Conservation (phyloP, 371 early-diverging fungal species). For the Ordospora colligata region DNA sequence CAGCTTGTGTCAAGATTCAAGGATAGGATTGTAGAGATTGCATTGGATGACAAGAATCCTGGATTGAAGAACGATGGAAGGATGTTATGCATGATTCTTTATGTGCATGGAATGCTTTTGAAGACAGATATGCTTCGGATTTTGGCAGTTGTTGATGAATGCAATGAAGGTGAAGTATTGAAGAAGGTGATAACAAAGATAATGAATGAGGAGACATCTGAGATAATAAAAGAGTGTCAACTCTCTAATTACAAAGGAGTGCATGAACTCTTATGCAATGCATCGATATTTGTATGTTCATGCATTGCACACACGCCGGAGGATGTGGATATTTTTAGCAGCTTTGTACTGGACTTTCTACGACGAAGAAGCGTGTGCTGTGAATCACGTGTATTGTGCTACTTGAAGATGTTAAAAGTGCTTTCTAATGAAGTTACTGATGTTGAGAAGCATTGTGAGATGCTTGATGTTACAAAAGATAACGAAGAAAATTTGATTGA, state of each 20-base stretch:
- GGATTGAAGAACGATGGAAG: neutral
- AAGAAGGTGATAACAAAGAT: neutral
- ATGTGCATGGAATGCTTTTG: neutral
- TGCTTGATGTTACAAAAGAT: conserved; percentile 24
- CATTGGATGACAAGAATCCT: conserved; percentile 17
- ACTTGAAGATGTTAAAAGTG: conserved; percentile 16
- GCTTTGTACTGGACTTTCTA: conserved; percentile 11
- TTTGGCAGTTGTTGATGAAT: neutral
- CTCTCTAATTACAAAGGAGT: neutral
- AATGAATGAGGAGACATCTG: neutral
- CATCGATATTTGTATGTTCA: neutral
- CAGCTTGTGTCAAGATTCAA: conserved; percentile 11
- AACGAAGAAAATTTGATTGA: conserved; percentile 1
- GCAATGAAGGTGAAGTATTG: neutral
- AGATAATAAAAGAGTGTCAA: neutral
- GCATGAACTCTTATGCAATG: conserved; percentile 2
- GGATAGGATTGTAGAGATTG: conserved; percentile 16
- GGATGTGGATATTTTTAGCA: conserved; percentile 17
- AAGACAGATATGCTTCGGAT: neutral
- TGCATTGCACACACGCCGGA: neutral
- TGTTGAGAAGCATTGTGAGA: neutral
- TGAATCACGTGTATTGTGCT: neutral
- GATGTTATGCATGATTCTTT: neutral
- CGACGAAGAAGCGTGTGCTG: conserved; percentile 5
- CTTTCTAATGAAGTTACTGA: neutral